These are phyloP conservation scores for Tulasnella sp. DNA, from an alignment of 768 basidiomycete genomes.

Conservation along the genomic window DNA sequence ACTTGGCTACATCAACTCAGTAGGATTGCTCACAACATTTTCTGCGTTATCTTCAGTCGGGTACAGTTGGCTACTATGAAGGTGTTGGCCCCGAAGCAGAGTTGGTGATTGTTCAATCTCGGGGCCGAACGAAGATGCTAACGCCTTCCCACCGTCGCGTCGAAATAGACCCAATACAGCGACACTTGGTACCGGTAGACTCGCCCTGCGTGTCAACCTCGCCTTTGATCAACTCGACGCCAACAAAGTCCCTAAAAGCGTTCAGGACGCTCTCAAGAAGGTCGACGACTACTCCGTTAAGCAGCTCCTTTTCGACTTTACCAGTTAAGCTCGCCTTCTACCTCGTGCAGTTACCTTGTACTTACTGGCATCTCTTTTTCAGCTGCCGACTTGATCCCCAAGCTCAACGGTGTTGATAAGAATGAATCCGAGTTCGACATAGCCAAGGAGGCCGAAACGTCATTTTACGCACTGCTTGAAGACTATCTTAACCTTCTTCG, in stretches of 20 bases:
- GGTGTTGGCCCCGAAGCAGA: no score
- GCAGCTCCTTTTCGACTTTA: conserved; percentile 1
- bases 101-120: neutral
- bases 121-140: neutral
- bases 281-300: neutral
- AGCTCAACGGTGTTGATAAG: neutral
- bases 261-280: neutral
- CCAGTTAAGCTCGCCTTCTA: neutral
- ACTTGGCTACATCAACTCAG: neutral
- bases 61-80: neutral
- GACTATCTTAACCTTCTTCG: no score
- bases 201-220: neutral
- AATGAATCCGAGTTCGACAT: neutral
- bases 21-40: neutral
- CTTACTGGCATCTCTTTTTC: no score
- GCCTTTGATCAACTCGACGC: neutral
- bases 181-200: neutral
- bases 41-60: neutral
- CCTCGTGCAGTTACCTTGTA: neutral
- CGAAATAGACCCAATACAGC: neutral
- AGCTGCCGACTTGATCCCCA: neutral
- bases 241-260: neutral
- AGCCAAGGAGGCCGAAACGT: no score
- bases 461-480: no score
- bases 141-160: neutral